phyloP scores from a whole-genome alignment of 768 basidiomycete genomes.

The Serendipita sp. region DNA sequence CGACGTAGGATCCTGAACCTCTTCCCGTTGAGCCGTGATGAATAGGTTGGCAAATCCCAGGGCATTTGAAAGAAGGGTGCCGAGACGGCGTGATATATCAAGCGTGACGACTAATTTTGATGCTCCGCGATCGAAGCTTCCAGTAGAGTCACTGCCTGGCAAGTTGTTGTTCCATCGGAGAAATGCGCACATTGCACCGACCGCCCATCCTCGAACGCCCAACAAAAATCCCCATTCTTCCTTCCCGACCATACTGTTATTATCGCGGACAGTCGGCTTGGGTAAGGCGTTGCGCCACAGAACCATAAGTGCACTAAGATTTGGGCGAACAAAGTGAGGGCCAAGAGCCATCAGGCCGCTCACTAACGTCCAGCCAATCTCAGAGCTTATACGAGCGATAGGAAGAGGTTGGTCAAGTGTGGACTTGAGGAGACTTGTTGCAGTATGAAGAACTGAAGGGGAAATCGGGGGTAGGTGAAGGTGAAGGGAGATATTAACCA shows the following conservation, averaged over 20 bases:
- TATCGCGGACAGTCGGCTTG: constrained; percentile 53
- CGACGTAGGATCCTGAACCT: constrained; percentile 28
- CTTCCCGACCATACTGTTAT: constrained; percentile 39
- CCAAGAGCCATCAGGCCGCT: constrained; percentile 83
- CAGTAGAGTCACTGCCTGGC: neutral
- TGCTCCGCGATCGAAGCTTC: neutral
- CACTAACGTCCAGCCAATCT: constrained; percentile 88
- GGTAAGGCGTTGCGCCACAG: constrained; percentile 96
- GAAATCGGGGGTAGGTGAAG: neutral
- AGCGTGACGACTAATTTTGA: constrained; percentile 58
- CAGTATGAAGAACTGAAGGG: constrained; percentile 76
- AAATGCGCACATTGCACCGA: constrained; percentile 80
- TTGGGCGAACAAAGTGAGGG: constrained; percentile 82
- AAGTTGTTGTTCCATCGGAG: constrained; percentile 50
- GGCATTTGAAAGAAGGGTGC: constrained; percentile 74
- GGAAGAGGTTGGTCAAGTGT: constrained; percentile 82
- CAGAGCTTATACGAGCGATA: constrained; percentile 68
- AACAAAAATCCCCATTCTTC: constrained; percentile 82
- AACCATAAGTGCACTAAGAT: constrained; percentile 84
- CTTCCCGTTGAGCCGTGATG: constrained; percentile 50
- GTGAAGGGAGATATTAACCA: neutral
- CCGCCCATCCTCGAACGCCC: constrained; percentile 75
- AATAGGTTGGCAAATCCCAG: constrained; percentile 83
- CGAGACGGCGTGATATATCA: constrained; percentile 78
- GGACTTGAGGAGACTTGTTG: constrained; percentile 75